Percentiles rank a stretch among this genome's conserved stretches.
Conservation (phyloP, 805 yeast genomes). For the Clavispora santaluciae region DNA sequence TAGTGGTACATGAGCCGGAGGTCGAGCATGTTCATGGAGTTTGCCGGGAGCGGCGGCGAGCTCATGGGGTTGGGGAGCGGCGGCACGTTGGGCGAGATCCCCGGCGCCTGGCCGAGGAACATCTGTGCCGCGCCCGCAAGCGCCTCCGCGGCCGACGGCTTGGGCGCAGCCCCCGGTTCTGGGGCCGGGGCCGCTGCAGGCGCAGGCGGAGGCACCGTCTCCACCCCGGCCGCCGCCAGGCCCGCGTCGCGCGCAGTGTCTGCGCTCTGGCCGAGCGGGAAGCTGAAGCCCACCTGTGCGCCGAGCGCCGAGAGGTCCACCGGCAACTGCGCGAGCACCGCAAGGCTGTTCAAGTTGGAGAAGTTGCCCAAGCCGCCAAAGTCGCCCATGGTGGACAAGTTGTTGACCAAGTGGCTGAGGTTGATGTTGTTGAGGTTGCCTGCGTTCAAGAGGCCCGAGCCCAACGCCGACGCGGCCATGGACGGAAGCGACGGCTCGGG, state of each 20-base stretch:
- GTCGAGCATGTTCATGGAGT: slow-evolving; percentile 61
- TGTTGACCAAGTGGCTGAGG: slow-evolving; percentile 39
- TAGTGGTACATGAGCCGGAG: slow-evolving; percentile 83
- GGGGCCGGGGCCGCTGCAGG: too few species aligned
- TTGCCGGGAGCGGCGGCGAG: not conserved
- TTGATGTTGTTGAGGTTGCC: slow-evolving; percentile 41
- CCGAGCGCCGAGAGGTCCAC: slow-evolving; percentile 22
- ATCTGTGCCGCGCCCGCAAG: slow-evolving; percentile 2
- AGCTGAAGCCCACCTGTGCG: not conserved
- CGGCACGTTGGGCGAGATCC: slow-evolving; percentile 3
- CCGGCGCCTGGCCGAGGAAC: slow-evolving; percentile 1
- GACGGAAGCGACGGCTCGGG: slow-evolving; percentile 1
- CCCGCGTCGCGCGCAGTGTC: not conserved
- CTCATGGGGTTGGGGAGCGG: not conserved
- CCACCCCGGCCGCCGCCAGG: not conserved
- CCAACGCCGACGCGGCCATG: slow-evolving; percentile 7
- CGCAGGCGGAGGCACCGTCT: too few species aligned
- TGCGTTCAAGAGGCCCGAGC: slow-evolving; percentile 17
- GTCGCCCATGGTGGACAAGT: slow-evolving; percentile 33
- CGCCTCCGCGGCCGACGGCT: not conserved
- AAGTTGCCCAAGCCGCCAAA: slow-evolving; percentile 31
- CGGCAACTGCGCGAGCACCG: slow-evolving; percentile 40
- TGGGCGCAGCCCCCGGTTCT: too few species aligned
- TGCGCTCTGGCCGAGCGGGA: not conserved
- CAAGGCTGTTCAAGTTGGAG: slow-evolving; percentile 36